Percentiles rank a stretch among this genome's conserved stretches.
Evolutionary conservation across 2,329 filamentous ascomycete species (phyloP).

Genomic region (Curvularia lunata): DNA sequence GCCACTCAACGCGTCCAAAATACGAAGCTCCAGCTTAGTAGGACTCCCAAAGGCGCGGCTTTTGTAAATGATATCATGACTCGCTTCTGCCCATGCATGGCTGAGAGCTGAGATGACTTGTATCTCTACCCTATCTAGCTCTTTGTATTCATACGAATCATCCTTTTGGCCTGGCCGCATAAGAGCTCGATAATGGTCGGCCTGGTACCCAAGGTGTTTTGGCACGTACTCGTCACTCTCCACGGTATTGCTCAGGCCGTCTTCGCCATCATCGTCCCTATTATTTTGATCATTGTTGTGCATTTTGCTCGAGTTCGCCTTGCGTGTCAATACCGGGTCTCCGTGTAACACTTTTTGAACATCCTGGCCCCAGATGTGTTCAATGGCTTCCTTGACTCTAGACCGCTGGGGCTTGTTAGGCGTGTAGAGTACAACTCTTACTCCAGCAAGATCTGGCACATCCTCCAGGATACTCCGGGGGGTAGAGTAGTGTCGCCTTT

Average conservation of each 20-base stretch:
- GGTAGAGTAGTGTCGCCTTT: neutral
- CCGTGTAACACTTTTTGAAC: neutral
- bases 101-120: conserved; percentile 38
- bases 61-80: conserved; percentile 41
- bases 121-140: conserved; percentile 31
- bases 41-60: conserved; percentile 14
- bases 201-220: neutral
- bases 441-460: conserved; percentile 14
- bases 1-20: conserved; percentile 22
- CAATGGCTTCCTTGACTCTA: neutral
- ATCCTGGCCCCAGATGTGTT: neutral
- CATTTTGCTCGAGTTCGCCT: neutral
- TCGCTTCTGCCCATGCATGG: conserved; percentile 38
- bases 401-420: conserved; percentile 5
- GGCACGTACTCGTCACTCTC: neutral
- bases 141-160: neutral
- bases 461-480: neutral
- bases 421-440: conserved; percentile 17
- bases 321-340: neutral
- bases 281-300: neutral
- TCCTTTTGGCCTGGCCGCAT: neutral
- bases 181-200: neutral
- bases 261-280: neutral
- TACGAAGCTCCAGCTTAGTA: neutral
- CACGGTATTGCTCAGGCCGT: neutral